Conservation (phyloP, 805 yeast species). For the Geotrichum ghanense region DNA sequence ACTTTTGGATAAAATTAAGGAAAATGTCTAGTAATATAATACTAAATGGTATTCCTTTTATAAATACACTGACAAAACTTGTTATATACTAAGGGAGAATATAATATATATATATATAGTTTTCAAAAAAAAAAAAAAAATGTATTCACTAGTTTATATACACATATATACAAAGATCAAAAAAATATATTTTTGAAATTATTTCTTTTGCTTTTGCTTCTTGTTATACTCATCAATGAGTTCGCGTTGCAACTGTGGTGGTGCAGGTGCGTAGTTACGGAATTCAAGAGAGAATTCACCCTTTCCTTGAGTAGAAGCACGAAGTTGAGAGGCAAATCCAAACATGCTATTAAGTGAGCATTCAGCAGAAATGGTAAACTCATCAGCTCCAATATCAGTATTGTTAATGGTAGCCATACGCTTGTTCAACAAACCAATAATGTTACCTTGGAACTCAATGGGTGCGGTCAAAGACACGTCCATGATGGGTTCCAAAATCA, state of each 20-base stretch:
- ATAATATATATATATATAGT: too few relatives aligned
- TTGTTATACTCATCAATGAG: slow-evolving; percentile 74
- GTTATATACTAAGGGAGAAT: too few relatives aligned
- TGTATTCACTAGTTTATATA: too few relatives aligned
- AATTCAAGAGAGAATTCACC: slow-evolving; percentile 97
- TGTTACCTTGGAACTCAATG: slow-evolving; percentile 87
- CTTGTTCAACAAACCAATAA: slow-evolving; percentile 86
- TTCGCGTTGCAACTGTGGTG: slow-evolving; percentile 83
- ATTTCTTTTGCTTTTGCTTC: slow-evolving; percentile 34
- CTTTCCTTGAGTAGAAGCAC: slow-evolving; percentile 98
- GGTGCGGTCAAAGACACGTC: slow-evolving; percentile 88
- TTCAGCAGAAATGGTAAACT: slow-evolving; percentile 85
- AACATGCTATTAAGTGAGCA: slow-evolving; percentile 95
- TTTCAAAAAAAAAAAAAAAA: too few relatives aligned
- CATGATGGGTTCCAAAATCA: slow-evolving; percentile 94
- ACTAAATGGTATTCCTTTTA: too few relatives aligned
- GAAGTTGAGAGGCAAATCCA: slow-evolving; percentile 87
- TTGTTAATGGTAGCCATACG: slow-evolving; percentile 85
- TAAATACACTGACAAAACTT: too few relatives aligned
- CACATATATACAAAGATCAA: too few relatives aligned
- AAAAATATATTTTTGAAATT: too few relatives aligned
- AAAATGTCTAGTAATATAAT: slow-evolving; percentile 8
- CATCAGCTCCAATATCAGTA: slow-evolving; percentile 89
- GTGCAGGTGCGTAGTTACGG: slow-evolving; percentile 80
- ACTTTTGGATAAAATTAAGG: slow-evolving; percentile 63